Conservation (phyloP, 768 basidiomycete species). For the Austroboletus festivus region DNA sequence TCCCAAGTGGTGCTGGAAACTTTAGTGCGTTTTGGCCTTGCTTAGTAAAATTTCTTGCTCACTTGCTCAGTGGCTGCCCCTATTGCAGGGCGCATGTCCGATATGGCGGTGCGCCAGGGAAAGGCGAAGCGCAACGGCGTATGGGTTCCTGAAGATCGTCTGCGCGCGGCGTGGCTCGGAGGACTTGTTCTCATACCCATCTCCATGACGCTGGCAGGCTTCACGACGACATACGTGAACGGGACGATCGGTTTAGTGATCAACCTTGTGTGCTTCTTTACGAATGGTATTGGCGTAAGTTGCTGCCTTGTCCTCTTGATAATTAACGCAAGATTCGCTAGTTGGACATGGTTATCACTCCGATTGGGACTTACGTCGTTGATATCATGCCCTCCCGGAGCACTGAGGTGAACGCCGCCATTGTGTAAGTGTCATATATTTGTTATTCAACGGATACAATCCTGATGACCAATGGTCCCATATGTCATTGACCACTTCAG, state of each 20-base stretch:
- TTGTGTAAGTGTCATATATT: conserved; percentile 39
- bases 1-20: conserved; percentile 28
- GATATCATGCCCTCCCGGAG: conserved; percentile 60
- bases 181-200: conserved; percentile 49
- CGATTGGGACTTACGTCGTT: conserved; percentile 53
- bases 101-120: conserved; percentile 47
- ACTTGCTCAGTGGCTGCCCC: conserved; percentile 52
- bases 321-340: conserved; percentile 20
- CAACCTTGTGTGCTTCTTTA: conserved; percentile 55
- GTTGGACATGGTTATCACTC: conserved; percentile 57
- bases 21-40: conserved; percentile 10
- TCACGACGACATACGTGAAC: conserved; percentile 48
- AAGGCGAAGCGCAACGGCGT: conserved; percentile 47
- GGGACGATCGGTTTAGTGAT: conserved; percentile 49
- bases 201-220: conserved; percentile 46
- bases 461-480: not conserved
- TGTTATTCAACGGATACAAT: not conserved
- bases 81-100: conserved; percentile 57
- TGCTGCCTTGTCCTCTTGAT: not conserved
- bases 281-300: conserved; percentile 65
- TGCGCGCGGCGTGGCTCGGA: conserved; percentile 49
- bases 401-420: conserved; percentile 61
- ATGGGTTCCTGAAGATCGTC: conserved; percentile 70
- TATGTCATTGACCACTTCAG: conserved; percentile 4
- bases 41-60: not conserved